Conservation (phyloP, 2,329 filamentous ascomycete genomes). For the Fusarium sp. region DNA sequence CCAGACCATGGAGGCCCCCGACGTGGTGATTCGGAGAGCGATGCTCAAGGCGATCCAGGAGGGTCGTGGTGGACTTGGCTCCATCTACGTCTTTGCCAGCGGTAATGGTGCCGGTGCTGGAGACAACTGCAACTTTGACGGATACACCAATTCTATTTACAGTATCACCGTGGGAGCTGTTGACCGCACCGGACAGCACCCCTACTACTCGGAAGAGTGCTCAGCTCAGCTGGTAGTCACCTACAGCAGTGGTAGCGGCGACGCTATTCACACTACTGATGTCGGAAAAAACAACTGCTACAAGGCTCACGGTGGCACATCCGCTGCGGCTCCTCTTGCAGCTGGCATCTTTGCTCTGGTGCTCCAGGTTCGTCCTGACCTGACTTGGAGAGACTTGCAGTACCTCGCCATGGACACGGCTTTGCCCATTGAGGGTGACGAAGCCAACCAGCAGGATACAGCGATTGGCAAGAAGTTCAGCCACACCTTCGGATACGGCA, state of each 20-base stretch:
- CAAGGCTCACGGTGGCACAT: conserved; percentile 89
- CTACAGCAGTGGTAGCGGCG: conserved; percentile 90
- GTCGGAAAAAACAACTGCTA: conserved; percentile 87
- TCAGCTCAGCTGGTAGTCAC: conserved; percentile 96
- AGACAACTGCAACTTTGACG: conserved; percentile 99
- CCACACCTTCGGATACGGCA: conserved; percentile 95
- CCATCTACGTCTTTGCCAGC: conserved; percentile 94
- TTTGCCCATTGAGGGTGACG: conserved; percentile 77
- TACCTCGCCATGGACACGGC: conserved; percentile 90
- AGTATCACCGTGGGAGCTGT: conserved; percentile 97
- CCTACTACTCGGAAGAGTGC: conserved; percentile 96
- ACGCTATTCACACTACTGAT: conserved; percentile 96
- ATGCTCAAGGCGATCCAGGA: conserved; percentile 95
- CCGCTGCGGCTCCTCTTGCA: conserved; percentile 91
- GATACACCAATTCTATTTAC: conserved; percentile 99
- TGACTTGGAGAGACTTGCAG: conserved; percentile 95
- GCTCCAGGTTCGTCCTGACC: conserved; percentile 84
- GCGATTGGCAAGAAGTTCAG: conserved; percentile 87
- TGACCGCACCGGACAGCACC: conserved; percentile 87
- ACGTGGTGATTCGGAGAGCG: conserved; percentile 86
- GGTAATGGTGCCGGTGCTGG: conserved; percentile 89
- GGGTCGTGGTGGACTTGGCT: conserved; percentile 84
- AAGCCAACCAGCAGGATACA: conserved; percentile 84
- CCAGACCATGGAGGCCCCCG: conserved; percentile 91
- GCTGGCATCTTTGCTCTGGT: conserved; percentile 93